Evolutionary conservation across 768 basidiomycete genomes (phyloP), one percentile per base, ranked within the genome.

Genomic region (Amanita polypyramis): DNA sequence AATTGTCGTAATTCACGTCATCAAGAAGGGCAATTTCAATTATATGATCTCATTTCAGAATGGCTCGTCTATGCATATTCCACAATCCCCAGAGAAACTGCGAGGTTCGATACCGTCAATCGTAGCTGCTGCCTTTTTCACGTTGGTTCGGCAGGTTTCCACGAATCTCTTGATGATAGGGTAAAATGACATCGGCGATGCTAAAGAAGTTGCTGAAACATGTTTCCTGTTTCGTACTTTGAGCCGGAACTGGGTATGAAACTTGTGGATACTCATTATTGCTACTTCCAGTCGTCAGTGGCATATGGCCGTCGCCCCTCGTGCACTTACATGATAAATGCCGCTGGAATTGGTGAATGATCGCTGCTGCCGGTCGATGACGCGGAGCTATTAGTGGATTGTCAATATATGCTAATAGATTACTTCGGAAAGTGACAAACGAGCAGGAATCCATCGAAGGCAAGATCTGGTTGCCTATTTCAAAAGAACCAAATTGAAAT

Each of bases 131-230:
- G 34, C 12, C 17, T 7, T 19, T 35, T 34, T 37, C 36, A n/a
- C 21, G 9, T 9, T 36, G 35, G 36, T 27, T 34, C 25, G 36
- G 25, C 11, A 38, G 2, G 33, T 23, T 29, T 39, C 15, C 23
- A 21, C 35, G 43, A 5, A 47, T 5, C 7, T 47, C 25, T 40
- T 40, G 46, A 29, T 47, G 46, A 47, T 19, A 36, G 11, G 46
- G 37, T 23, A 37, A 39, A 27, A 47, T 25, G 12, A 35, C 17
- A 5, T 40, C 32, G 17, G 34, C 46, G 2, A 47, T 8, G 36
- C 17, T 37, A 20, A 47, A 47, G 17, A 47, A 17, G 29, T 47
- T 29, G 14, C 37, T 17, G 9, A 47, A 30, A 40, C 30, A 12
- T 19, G 29, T 30, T 38, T 47, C 46, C 9, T 47, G 46, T 27